A percentile compares a stretch with the other conserved stretches of the same genome.
phyloP scores from a whole-genome alignment of 768 basidiomycete genomes.

The Hemileccinum impolitum region DNA sequence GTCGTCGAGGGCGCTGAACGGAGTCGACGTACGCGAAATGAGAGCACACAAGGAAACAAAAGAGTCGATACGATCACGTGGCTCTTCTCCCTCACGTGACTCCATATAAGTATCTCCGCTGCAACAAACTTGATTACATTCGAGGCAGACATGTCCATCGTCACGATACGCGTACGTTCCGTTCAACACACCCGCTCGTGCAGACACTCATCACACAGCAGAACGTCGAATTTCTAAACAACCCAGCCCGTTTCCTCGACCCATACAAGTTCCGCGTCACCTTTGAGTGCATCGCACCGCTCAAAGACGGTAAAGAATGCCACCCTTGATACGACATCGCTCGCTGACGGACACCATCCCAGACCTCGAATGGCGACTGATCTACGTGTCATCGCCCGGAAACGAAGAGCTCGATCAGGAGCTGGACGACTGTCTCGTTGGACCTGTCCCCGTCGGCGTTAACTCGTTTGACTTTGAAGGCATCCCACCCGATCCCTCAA shows the following conservation, averaged over 20 bases:
- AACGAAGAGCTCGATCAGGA: slow-evolving; percentile 94
- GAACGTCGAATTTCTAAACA: slow-evolving; percentile 91
- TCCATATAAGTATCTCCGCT: neutral
- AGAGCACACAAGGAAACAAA: slow-evolving; percentile 16
- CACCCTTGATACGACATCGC: neutral
- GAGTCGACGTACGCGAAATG: slow-evolving; percentile 17
- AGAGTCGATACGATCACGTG: slow-evolving; percentile 5
- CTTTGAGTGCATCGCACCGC: slow-evolving; percentile 91
- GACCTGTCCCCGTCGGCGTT: slow-evolving; percentile 93
- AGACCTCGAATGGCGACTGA: slow-evolving; percentile 99
- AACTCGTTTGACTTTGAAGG: slow-evolving; percentile 98
- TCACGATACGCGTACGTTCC: slow-evolving; percentile 59
- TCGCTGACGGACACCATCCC: neutral
- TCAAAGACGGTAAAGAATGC: slow-evolving; percentile 70
- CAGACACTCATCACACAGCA: slow-evolving; percentile 24
- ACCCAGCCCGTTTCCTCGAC: slow-evolving; percentile 89
- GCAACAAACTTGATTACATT: neutral
- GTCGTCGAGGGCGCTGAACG: slow-evolving; percentile 10
- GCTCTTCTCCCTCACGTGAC: neutral
- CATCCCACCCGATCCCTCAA: slow-evolving; percentile 74
- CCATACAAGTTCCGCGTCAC: slow-evolving; percentile 92
- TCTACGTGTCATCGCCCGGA: slow-evolving; percentile 93
- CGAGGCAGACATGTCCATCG: slow-evolving; percentile 59
- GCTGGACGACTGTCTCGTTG: slow-evolving; percentile 95
- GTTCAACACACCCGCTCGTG: neutral